phyloP scores from a whole-genome alignment of 2,329 filamentous ascomycete genomes.

The Harringtonia lauricola region DNA sequence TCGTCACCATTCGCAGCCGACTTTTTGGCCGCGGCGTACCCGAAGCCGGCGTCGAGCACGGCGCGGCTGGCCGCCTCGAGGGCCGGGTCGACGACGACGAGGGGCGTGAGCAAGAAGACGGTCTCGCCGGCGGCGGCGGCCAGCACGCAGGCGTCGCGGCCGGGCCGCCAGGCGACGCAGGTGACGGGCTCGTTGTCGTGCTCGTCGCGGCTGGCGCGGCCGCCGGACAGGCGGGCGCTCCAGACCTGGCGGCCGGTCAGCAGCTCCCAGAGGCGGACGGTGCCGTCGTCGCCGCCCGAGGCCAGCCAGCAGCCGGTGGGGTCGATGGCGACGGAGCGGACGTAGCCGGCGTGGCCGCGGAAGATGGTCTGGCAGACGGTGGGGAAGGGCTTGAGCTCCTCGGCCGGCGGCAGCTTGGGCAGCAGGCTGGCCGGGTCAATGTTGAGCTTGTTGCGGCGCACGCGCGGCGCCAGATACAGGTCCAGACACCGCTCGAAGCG shows the following conservation, averaged over 20 bases:
- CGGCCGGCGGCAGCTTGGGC: constrained; percentile 83
- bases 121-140: constrained; percentile 77
- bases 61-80: constrained; percentile 65
- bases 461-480: constrained; percentile 84
- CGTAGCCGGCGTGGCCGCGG: constrained; percentile 76
- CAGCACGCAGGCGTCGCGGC: constrained; percentile 67
- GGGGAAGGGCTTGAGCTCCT: constrained; percentile 91
- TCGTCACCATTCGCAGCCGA: constrained; percentile 42
- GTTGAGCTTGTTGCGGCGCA: constrained; percentile 88
- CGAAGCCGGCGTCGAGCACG: constrained; percentile 80
- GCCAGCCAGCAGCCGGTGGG: constrained; percentile 78
- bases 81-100: constrained; percentile 54
- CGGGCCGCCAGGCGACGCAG: constrained; percentile 80
- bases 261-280: constrained; percentile 82
- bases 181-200: constrained; percentile 70
- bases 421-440: constrained; percentile 90
- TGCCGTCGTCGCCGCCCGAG: constrained; percentile 89
- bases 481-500: constrained; percentile 93
- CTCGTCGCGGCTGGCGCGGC: background rate
- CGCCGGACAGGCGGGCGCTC: constrained; percentile 63
- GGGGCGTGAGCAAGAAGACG: constrained; percentile 73
- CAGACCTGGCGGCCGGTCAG: constrained; percentile 79
- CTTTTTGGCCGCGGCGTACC: constrained; percentile 64
- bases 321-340: constrained; percentile 75
- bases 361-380: constrained; percentile 82